Percentiles rank a stretch among this genome's conserved stretches.
These are phyloP conservation scores for Rubus idaeus DNA, from an alignment of 306 rosid genomes.

Conservation along the genomic window DNA sequence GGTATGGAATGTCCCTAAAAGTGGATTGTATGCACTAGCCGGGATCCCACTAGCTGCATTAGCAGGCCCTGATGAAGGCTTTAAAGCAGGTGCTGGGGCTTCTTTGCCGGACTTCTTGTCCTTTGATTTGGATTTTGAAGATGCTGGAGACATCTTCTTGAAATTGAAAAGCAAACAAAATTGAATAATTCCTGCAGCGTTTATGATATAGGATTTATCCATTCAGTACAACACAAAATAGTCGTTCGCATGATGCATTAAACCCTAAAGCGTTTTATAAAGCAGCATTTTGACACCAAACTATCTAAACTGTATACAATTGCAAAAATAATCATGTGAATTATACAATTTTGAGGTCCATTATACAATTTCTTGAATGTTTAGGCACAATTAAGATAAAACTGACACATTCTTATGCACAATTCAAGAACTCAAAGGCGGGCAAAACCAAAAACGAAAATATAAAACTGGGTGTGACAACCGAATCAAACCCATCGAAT, in stretches of 20 bases:
- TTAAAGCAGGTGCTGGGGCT: slow-evolving; percentile 59
- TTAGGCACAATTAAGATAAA: background rate
- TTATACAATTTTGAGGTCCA: background rate
- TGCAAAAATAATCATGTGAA: background rate
- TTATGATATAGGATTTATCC: slow-evolving; percentile 4
- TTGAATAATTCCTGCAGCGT: slow-evolving; percentile 33
- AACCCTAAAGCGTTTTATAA: background rate
- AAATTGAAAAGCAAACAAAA: background rate
- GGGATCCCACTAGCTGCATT: slow-evolving; percentile 61
- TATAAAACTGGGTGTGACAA: background rate
- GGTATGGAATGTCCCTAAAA: slow-evolving; percentile 82
- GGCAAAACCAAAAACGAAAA: background rate
- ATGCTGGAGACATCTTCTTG: slow-evolving; percentile 80
- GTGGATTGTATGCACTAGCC: slow-evolving; percentile 90
- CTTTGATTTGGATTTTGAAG: slow-evolving; percentile 82
- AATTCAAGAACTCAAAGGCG: background rate
- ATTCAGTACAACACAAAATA: slow-evolving; percentile 3
- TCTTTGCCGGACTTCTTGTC: slow-evolving; percentile 83
- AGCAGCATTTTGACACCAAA: background rate
- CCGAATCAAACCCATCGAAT: slow-evolving; percentile 4
- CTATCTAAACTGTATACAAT: background rate
- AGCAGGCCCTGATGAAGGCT: slow-evolving; percentile 56
- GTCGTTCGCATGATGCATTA: background rate
- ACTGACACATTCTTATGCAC: background rate
- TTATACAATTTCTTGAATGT: background rate